Evolutionary conservation across 768 basidiomycete genomes (phyloP).

Genomic region (Pleurotus sapidus): DNA sequence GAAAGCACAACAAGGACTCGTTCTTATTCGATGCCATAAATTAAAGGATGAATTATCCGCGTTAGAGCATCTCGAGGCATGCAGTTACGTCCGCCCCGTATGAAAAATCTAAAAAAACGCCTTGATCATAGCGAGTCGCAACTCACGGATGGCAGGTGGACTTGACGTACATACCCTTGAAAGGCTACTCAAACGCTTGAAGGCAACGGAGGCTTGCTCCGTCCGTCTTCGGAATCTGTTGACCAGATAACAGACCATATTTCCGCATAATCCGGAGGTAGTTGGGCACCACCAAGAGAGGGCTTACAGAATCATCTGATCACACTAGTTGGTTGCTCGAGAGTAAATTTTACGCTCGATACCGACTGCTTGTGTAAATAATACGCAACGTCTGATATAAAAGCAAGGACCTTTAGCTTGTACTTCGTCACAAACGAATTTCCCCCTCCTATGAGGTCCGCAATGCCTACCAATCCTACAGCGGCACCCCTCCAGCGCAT

Average conservation of each 20-base stretch:
- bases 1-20: too few relatives aligned
- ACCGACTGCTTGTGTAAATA: slow-evolving; percentile 1
- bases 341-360: not conserved
- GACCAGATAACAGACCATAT: not conserved
- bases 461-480: not conserved
- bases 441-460: not conserved
- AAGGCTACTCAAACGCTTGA: slow-evolving; percentile 4
- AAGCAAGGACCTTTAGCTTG: not conserved
- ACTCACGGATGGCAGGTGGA: too few relatives aligned
- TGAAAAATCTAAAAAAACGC: too few relatives aligned
- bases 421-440: not conserved
- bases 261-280: slow-evolving; percentile 6
- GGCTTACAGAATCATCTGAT: slow-evolving; percentile 1
- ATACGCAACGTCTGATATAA: slow-evolving; percentile 3
- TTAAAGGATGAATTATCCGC: too few relatives aligned
- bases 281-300: not conserved
- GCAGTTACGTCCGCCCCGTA: too few relatives aligned
- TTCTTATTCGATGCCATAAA: too few relatives aligned
- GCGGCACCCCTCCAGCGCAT: slow-evolving; percentile 1
- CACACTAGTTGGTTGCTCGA: not conserved
- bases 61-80: too few relatives aligned
- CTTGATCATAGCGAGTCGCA: too few relatives aligned
- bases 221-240: slow-evolving; percentile 3
- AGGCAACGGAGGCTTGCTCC: slow-evolving; percentile 5
- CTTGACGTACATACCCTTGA: not conserved